Evolutionary conservation across 495 filamentous ascomycete genomes (phyloP).

Genomic region (Apiosordaria backusii): DNA sequence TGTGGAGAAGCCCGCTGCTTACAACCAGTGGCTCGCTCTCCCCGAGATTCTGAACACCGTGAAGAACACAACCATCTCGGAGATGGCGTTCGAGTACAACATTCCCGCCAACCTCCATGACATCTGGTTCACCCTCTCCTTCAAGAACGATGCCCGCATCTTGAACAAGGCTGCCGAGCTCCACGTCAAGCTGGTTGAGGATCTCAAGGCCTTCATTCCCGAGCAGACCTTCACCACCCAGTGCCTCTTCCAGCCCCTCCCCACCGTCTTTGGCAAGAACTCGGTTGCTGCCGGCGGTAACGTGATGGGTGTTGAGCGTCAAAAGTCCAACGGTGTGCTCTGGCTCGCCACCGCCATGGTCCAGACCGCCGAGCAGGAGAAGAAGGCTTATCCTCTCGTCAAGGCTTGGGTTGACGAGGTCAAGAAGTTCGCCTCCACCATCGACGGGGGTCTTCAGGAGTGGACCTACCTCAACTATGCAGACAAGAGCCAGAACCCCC

Average conservation of each 20-base stretch:
- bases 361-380: slow-evolving; percentile 24
- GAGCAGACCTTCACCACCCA: slow-evolving; percentile 39
- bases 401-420: slow-evolving; percentile 17
- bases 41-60: slow-evolving; percentile 22
- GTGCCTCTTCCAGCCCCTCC: slow-evolving; percentile 49
- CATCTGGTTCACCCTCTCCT: slow-evolving; percentile 29
- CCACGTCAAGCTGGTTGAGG: slow-evolving; percentile 23
- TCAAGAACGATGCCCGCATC: slow-evolving; percentile 30
- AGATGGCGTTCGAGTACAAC: slow-evolving; percentile 22
- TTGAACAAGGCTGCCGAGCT: slow-evolving; percentile 22
- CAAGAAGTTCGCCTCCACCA: slow-evolving; percentile 14
- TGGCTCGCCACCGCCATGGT: slow-evolving; percentile 18
- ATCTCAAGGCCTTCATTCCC: slow-evolving; percentile 20
- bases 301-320: slow-evolving; percentile 46
- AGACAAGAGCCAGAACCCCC: slow-evolving; percentile 38
- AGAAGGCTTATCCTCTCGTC: slow-evolving; percentile 13
- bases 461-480: slow-evolving; percentile 44
- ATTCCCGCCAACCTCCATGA: slow-evolving; percentile 12
- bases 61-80: slow-evolving; percentile 24
- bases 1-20: slow-evolving; percentile 15
- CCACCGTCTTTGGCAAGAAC: slow-evolving; percentile 35
- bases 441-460: slow-evolving; percentile 22
- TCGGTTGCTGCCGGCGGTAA: slow-evolving; percentile 50
- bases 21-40: slow-evolving; percentile 19
- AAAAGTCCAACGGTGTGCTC: slow-evolving; percentile 30